These are phyloP conservation scores for Termitomyces sp. DNA, from an alignment of 768 basidiomycete genomes.

Conservation along the genomic window DNA sequence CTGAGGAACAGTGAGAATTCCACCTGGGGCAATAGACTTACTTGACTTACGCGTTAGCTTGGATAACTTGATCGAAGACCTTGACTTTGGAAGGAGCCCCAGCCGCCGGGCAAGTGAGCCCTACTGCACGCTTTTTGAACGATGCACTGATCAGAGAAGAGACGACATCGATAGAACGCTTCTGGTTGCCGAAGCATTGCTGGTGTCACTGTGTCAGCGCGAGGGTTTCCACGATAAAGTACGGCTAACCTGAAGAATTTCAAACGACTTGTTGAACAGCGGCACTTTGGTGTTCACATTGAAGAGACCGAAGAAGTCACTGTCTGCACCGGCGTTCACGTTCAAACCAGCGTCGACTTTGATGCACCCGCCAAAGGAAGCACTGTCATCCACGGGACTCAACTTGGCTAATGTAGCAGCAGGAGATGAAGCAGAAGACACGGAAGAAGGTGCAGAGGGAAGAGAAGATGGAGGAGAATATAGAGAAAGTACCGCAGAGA, in stretches of 20 bases:
- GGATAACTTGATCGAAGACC: slow-evolving; percentile 8
- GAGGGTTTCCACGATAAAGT: neutral
- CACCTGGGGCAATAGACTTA: too few species aligned
- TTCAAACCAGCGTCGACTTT: slow-evolving; percentile 25
- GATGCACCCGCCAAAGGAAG: slow-evolving; percentile 28
- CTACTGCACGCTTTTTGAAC: slow-evolving; percentile 4
- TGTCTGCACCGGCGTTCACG: slow-evolving; percentile 27
- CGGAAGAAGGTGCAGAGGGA: neutral
- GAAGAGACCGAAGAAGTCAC: slow-evolving; percentile 26
- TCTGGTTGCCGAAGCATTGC: slow-evolving; percentile 20
- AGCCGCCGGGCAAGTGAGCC: slow-evolving; percentile 10
- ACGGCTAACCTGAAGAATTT: slow-evolving; percentile 25
- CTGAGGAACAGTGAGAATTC: neutral
- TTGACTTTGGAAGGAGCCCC: neutral
- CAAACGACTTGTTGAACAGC: slow-evolving; percentile 27
- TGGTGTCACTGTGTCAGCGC: slow-evolving; percentile 1
- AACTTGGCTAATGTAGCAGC: slow-evolving; percentile 3
- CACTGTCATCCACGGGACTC: slow-evolving; percentile 5
- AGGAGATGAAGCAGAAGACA: neutral
- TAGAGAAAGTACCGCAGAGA: neutral
- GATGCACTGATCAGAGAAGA: neutral
- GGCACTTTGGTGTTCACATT: slow-evolving; percentile 16
- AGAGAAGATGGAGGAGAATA: neutral
- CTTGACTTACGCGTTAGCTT: slow-evolving; percentile 10
- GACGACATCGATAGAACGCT: slow-evolving; percentile 9